Conservation (phyloP, 2,329 filamentous ascomycete species). For the Colletotrichum godetiae region DNA sequence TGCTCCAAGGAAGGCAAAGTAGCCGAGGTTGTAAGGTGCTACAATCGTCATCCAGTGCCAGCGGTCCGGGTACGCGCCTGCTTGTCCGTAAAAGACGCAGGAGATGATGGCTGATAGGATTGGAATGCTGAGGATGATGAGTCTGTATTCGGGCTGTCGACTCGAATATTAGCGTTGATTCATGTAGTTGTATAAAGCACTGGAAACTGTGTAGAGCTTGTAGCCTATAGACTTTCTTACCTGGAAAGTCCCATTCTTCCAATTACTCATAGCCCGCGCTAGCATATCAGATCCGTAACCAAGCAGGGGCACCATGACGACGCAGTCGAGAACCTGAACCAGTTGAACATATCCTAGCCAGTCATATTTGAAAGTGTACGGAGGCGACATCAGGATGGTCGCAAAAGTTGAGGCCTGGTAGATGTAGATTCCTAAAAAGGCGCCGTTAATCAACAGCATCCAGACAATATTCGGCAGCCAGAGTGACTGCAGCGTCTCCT, state of each 20-base stretch:
- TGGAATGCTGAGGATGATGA: slow-evolving; percentile 49
- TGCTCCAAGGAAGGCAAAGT: slow-evolving; percentile 42
- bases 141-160: slow-evolving; percentile 50
- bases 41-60: slow-evolving; percentile 38
- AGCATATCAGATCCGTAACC: slow-evolving; percentile 39
- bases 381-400: slow-evolving; percentile 36
- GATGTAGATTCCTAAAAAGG: slow-evolving; percentile 40
- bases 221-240: too few relatives aligned
- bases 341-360: slow-evolving; percentile 38
- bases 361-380: slow-evolving; percentile 33
- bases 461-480: slow-evolving; percentile 38
- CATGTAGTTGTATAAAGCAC: too few relatives aligned
- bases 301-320: slow-evolving; percentile 36
- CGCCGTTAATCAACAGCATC: slow-evolving; percentile 40
- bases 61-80: slow-evolving; percentile 45
- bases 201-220: background rate
- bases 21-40: slow-evolving; percentile 35
- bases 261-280: background rate
- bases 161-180: too few relatives aligned
- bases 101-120: slow-evolving; percentile 49
- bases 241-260: slow-evolving; percentile 1
- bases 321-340: slow-evolving; percentile 37
- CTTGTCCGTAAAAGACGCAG: slow-evolving; percentile 51
- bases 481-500: slow-evolving; percentile 34
- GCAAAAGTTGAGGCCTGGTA: slow-evolving; percentile 39